Base-by-base conservation (phyloP, 305 asterid genomes). In the Plantago rigida region DNA sequence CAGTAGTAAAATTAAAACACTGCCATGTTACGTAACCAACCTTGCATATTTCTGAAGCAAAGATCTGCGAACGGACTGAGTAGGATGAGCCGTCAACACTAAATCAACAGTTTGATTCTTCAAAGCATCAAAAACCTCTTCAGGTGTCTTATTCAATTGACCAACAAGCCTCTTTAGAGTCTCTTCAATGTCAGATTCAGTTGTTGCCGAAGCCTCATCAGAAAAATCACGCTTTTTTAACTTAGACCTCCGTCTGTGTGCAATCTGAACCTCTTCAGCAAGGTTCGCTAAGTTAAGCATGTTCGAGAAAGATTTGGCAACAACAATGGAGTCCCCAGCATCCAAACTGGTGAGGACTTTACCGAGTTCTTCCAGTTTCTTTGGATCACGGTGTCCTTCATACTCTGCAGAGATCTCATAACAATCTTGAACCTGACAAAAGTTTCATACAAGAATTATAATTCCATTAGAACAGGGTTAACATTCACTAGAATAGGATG, bases 41-140 rank as follows among this genome's bases (percentile, higher is more conserved):
- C 91, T 85, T 42, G 82, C 91, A 56, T 85, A 91, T 69, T 85
- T 85, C 65, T 83, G 90, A 73, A 85, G 90, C 86, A 85, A 78
- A 62, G 94, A 85, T 72, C 94, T 63, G 41, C 90, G 87, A 58
- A 85, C 86, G 56, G 90, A 81, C 62, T 85, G 90, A 48, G 94
- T 85, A 44, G 94, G 94, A 72, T 85, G 94, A 3, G 94, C 94
- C 0, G 94, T 85, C 4, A 85, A 68, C 5, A 85, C 94, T 63
- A 85, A 75, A 77, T 84, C 93, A 1, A 84, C 84, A 0, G 93
- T 84, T 69, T 84, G 93, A 69, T 84, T 84, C 81, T 83, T 85
- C 73, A 85, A 56, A 66, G 94, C 84, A 60, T 83, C 84, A 51
- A 85, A 85, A 52, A 85, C 84, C 72, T 85, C 83, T 70, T 81